A percentile compares a stretch with the other conserved stretches of the same genome.
Evolutionary conservation across 2,329 filamentous ascomycete genomes (phyloP).

Genomic region (Hypoxylon sp.): DNA sequence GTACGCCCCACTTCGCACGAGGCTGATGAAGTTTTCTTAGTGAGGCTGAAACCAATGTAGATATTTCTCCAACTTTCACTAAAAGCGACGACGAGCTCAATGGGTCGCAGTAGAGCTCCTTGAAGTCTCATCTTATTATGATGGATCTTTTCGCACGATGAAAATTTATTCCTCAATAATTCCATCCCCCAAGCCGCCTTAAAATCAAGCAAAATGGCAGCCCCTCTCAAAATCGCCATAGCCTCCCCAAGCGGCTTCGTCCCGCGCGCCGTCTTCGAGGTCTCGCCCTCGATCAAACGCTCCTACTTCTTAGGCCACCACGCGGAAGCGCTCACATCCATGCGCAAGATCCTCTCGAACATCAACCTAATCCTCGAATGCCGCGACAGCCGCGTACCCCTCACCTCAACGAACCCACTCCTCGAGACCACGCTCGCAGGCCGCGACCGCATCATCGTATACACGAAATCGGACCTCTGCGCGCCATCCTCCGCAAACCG

Average conservation of each 20-base stretch:
- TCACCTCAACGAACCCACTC: conserved; percentile 89
- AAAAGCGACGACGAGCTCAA: conserved; percentile 20
- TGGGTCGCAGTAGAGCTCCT: conserved; percentile 6
- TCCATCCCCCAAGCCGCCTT: conserved; percentile 13
- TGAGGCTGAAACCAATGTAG: conserved; percentile 28
- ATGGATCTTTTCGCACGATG: conserved; percentile 24
- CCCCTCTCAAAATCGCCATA: conserved; percentile 30
- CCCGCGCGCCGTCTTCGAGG: conserved; percentile 79
- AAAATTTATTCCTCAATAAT: not conserved
- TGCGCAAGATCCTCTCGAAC: conserved; percentile 82
- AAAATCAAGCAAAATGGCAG: conserved; percentile 32
- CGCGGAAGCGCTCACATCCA: conserved; percentile 81
- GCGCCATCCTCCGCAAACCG: conserved; percentile 45
- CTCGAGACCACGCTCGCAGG: conserved; percentile 84
- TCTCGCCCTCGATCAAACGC: conserved; percentile 79
- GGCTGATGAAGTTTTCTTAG: conserved; percentile 27
- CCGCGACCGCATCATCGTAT: conserved; percentile 83
- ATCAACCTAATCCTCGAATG: conserved; percentile 95
- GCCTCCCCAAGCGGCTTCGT: conserved; percentile 64
- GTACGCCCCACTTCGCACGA: conserved; percentile 17
- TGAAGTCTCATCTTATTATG: not conserved
- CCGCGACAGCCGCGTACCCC: conserved; percentile 89
- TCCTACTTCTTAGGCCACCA: conserved; percentile 98
- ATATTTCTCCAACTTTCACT: conserved; percentile 13
- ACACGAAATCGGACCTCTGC: conserved; percentile 89